Evolutionary conservation across 768 basidiomycete species (phyloP), one percentile per base, ranked within the genome.

Genomic region (Termitomyces sp.): DNA sequence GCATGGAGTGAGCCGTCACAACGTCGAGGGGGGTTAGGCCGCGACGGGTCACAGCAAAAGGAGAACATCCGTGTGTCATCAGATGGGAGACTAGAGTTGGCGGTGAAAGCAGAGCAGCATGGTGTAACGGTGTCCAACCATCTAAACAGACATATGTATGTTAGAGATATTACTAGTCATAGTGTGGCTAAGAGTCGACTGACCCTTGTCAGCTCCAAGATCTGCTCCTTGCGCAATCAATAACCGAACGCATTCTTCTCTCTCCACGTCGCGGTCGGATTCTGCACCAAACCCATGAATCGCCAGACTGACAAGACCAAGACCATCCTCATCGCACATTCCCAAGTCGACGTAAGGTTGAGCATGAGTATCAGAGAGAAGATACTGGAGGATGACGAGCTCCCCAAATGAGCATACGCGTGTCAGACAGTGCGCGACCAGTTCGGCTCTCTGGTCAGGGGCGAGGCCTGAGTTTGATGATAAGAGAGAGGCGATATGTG

Each of bases 91-190:
- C 84, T 22, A 98, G 78, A 2, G 95, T 95, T 3, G 96, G 92
- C 36, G 96, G 94, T 13, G 93, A 87, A 40, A 92, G 78, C 55
- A 98, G 75, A 8, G 91, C 91, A 8, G 96, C 94, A 76, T 96
- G 89, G 69, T 98, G 96, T 13, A 99, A 80, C 3, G 96, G 88
- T 11, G 93, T 94, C 97, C 97, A 98, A 38, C 96, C 96, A 62
- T 85, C 95, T 97, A 67, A 60, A 50, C 63, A 51, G 38, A 63
- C 61, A 20, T 40, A 62, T 48, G 11, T 42, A 8, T 42, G 20
- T 57, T 18, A 67, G 36, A 36, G 24, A 50, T 32, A 13, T 42
- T 5, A 32, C 11, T 28, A 4, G 45, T 36, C 45, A 63, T 60
- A 65, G 33, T 40, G 59, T 56, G 46, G 40, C 36, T 46, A 40